A percentile compares a stretch with the other conserved stretches of the same genome.
phyloP scores from a whole-genome alignment of 208 protist species.

The Lotmaria passim region DNA sequence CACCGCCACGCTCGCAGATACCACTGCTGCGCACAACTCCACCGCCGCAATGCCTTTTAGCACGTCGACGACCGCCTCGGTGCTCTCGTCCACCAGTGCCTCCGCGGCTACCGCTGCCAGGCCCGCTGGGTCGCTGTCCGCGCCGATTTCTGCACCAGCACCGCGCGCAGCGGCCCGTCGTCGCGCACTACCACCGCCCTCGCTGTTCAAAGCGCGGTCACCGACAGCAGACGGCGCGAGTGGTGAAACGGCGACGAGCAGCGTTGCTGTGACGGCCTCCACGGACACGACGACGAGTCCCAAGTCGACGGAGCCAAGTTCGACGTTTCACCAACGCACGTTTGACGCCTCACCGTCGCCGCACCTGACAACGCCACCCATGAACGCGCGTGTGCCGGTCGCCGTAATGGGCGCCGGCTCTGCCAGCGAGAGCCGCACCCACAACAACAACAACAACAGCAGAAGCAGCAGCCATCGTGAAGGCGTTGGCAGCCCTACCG shows the following conservation, averaged over 20 bases:
- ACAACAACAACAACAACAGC: neutral
- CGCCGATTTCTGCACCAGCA: neutral
- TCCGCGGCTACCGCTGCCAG: neutral
- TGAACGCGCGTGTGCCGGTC: constrained; percentile 13
- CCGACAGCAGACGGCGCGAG: neutral
- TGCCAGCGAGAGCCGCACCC: neutral
- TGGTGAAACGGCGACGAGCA: constrained; percentile 4
- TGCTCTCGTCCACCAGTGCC: neutral
- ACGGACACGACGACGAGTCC: constrained; percentile 1
- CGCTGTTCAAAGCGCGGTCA: constrained; percentile 12
- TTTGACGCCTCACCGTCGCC: neutral
- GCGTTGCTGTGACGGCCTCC: neutral
- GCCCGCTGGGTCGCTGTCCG: neutral
- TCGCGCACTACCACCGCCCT: constrained; percentile 8
- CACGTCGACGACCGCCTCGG: neutral
- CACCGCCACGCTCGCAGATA: neutral
- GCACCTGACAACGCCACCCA: neutral
- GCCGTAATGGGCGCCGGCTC: neutral
- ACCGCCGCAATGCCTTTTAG: neutral
- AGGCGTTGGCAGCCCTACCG: neutral
- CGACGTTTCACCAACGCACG: neutral
- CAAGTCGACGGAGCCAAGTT: constrained; percentile 9
- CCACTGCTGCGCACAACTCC: neutral
- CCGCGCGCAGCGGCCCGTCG: neutral
- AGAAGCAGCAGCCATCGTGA: too few species aligned